These are phyloP conservation scores for Beauveria brongniartii DNA, from an alignment of 2,329 filamentous ascomycete genomes.

Conservation along the genomic window DNA sequence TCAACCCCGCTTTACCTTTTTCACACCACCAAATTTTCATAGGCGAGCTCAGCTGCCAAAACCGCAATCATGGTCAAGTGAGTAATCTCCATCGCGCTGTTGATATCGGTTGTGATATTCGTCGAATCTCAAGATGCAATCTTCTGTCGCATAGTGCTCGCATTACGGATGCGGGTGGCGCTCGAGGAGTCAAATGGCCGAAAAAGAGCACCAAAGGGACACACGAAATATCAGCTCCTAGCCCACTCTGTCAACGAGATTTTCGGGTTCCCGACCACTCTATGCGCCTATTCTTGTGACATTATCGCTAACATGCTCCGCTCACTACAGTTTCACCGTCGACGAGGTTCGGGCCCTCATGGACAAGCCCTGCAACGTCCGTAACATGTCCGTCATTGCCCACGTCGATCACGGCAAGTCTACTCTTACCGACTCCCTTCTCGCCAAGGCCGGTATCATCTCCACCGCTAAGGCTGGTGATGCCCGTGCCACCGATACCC, in stretches of 20 bases:
- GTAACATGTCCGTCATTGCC: conserved; percentile 99
- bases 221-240: not conserved
- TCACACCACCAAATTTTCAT: conserved; percentile 28
- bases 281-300: not conserved
- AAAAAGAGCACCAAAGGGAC: not conserved
- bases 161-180: not conserved
- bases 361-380: conserved; percentile 71
- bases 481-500: conserved; percentile 91
- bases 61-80: conserved; percentile 99
- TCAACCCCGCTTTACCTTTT: conserved; percentile 36
- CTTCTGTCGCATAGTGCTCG: not conserved
- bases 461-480: conserved; percentile 96
- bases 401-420: conserved; percentile 99
- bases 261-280: not conserved
- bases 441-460: conserved; percentile 99
- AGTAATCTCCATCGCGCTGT: conserved; percentile 39
- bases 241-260: not conserved
- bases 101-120: not conserved
- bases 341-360: conserved; percentile 77
- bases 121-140: not conserved
- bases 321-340: conserved; percentile 76
- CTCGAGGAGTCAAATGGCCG: not conserved
- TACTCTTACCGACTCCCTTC: conserved; percentile 97
- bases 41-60: conserved; percentile 43
- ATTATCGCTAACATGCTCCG: conserved; percentile 12